Base-by-base conservation (phyloP, 2,329 filamentous ascomycete species). In the Alternaria longipes region DNA sequence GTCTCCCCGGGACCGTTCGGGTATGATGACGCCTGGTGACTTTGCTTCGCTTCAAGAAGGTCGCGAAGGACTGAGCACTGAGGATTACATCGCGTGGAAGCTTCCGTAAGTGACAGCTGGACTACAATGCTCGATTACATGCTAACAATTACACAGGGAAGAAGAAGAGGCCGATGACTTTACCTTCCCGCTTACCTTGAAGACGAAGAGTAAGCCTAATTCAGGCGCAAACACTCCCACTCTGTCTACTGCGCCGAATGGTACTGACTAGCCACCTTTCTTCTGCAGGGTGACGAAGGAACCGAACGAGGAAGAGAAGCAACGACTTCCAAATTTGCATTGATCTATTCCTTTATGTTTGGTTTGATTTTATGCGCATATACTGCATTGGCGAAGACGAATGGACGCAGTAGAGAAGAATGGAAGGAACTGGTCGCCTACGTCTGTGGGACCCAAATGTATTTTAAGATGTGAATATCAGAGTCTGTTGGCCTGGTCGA, bases 21-120 rank as follows among this genome's bases (percentile, higher is more conserved):
- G 95, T 55, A 97, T 97, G 93, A 98, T 99, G 95, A 99, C 95
- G 1, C 95, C 95, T 8, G 95, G 95, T 47, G 95, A 99, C 80
- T 98, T 98, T 84, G 95, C 93, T 28, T 97, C 93, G 70, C 84
- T 99, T 57, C 95, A 98, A 81, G 95, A 99, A 81, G 93, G 93
- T 45, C 90, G 91, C 44, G 95, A 99, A 79, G 94, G 94, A 1
- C 82, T 99, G 70, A 95, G 86, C 82, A 98, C 95, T 0, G 95
- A 99, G 81, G 95, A 99, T 77, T 98, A 99, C 79, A 93, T 98
- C 74, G 91, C 94, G 32, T 99, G 95, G 95, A 97, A 96, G 82
- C 84, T 98, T 60, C 95, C 94, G 91, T 98, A 87, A 91, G 94
- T 93, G 6, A 26, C 32, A 3, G 30, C 6, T 5, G 22, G 8